phyloP scores from a whole-genome alignment of 495 filamentous ascomycete genomes.

The Hypomontagnella monticulosa region DNA sequence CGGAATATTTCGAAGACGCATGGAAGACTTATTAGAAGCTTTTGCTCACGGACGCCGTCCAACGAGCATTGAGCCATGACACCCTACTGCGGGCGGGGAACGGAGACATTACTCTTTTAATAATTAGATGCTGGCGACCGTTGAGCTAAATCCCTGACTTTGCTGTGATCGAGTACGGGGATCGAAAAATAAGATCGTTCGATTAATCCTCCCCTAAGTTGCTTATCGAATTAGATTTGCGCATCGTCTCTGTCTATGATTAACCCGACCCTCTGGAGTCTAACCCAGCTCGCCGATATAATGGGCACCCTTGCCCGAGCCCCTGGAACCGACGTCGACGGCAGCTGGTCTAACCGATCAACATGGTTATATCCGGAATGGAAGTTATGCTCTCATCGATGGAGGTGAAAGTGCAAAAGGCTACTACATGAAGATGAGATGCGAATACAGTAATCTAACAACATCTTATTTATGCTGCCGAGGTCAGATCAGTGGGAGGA shows the following conservation, averaged over 20 bases:
- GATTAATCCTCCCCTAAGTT: constrained; percentile 22
- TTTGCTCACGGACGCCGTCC: constrained; percentile 13
- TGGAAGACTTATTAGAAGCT: constrained; percentile 35
- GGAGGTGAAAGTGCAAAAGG: neutral
- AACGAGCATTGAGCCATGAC: constrained; percentile 9
- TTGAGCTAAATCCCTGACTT: constrained; percentile 14
- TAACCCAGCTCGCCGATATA: constrained; percentile 2
- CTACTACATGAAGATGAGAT: neutral
- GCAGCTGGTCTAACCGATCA: constrained; percentile 15
- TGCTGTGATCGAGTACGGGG: neutral
- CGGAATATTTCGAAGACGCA: constrained; percentile 41
- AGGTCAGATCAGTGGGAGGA: neutral
- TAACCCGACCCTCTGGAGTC: constrained; percentile 18
- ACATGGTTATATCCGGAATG: neutral
- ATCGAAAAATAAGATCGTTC: constrained; percentile 25
- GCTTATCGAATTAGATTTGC: constrained; percentile 10
- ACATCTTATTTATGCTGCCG: neutral
- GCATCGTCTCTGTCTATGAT: neutral
- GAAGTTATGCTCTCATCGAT: constrained; percentile 3
- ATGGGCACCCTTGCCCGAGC: constrained; percentile 14
- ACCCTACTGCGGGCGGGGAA: constrained; percentile 6
- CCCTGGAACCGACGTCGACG: constrained; percentile 10
- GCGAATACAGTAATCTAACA: constrained; percentile 16
- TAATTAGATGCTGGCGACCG: constrained; percentile 29
- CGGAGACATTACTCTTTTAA: constrained; percentile 21